Evolutionary conservation across 345 rosid species (phyloP).

Genomic region (Brassica cretica): DNA sequence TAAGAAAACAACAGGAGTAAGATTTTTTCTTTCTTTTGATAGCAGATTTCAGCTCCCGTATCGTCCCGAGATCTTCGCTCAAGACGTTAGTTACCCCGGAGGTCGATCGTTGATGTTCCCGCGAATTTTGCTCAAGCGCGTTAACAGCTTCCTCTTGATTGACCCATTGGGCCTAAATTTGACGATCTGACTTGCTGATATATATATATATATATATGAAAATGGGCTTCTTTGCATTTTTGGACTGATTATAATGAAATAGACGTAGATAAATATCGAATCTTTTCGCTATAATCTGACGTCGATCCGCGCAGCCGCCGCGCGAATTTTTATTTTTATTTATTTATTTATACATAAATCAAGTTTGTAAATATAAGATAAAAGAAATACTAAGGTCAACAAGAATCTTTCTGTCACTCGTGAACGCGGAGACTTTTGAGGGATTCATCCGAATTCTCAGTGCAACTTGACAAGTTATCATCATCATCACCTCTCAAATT

Average conservation of each 20-base stretch:
- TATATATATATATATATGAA: not conserved
- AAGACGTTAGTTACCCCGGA: no score
- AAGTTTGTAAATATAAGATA: no score
- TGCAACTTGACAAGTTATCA: conserved; percentile 1
- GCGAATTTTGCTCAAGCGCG: not conserved
- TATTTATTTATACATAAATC: no score
- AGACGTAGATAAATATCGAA: conserved; percentile 7
- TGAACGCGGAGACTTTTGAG: conserved; percentile 18
- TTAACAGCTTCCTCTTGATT: not conserved
- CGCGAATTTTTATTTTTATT: no score
- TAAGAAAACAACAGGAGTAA: no score
- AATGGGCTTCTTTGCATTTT: not conserved
- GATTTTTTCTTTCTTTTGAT: no score
- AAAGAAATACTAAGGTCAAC: conserved; percentile 13
- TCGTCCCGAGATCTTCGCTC: no score
- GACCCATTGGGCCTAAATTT: not conserved
- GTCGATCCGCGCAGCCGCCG: no score
- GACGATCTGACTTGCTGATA: not conserved
- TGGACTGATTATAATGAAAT: not conserved
- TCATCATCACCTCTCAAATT: not conserved
- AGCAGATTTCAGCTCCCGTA: no score
- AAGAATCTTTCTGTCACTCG: conserved; percentile 4
- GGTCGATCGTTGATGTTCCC: not conserved
- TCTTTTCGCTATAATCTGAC: not conserved
- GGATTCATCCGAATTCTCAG: conserved; percentile 21